Evolutionary conservation across 129 eudicot species (phyloP).

Genomic region (Saussurea involucrata): DNA sequence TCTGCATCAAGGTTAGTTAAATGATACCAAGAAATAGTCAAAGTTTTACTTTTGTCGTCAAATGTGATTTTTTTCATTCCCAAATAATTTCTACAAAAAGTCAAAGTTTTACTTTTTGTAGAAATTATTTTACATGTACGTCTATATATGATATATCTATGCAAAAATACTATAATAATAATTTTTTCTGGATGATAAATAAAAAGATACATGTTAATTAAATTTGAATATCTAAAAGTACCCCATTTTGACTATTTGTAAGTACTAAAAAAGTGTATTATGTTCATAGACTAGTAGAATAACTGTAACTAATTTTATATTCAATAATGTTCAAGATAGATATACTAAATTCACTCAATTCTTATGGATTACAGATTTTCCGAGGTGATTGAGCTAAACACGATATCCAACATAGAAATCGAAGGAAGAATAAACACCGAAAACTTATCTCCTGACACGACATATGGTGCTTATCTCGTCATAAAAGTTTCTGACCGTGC

Average conservation of each 20-base stretch:
- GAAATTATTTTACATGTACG: too few relatives aligned
- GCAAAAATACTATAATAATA: too few relatives aligned
- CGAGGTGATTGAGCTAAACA: slow-evolving; percentile 56
- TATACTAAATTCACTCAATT: not conserved
- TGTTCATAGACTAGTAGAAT: not conserved
- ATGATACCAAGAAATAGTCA: not conserved
- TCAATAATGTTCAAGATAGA: not conserved
- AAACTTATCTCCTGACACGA: slow-evolving; percentile 46
- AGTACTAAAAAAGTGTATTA: not conserved
- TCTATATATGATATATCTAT: too few relatives aligned
- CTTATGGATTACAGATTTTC: slow-evolving; percentile 37
- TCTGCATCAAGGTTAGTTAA: slow-evolving; percentile 49
- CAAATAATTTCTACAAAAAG: not conserved
- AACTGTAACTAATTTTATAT: not conserved
- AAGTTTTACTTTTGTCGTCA: not conserved
- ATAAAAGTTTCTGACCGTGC: slow-evolving; percentile 36
- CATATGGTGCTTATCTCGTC: slow-evolving; percentile 55
- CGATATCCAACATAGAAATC: slow-evolving; percentile 37
- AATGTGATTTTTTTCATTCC: not conserved
- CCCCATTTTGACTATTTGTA: not conserved
- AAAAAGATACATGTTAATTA: not conserved
- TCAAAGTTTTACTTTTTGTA: too few relatives aligned
- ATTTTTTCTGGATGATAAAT: too few relatives aligned
- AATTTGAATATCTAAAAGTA: not conserved
- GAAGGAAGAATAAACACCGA: slow-evolving; percentile 40